Evolutionary conservation across 1,284 basidiomycete species (phyloP), one percentile per base, ranked within the genome.

Genomic region (Ceratobasidium sp.): DNA sequence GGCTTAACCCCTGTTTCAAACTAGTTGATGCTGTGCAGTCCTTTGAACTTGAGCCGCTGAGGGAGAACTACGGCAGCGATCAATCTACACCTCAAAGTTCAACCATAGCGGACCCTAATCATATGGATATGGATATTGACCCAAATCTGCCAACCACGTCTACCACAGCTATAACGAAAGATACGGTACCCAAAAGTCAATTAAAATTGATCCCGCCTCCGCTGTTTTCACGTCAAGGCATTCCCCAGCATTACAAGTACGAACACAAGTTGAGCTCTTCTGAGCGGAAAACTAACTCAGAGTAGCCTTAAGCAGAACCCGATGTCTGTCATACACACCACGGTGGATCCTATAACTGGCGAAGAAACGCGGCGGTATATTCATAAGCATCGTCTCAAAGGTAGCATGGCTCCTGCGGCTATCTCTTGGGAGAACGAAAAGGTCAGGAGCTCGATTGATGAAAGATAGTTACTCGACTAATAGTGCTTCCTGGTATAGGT

Each of bases 151-250:
- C 40, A 28, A 33, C 44, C 38, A 38, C 52, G 38, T 13, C 67
- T 44, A 15, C 15, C 23, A 38, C n/a, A 50, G 10, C 23, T 75
- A 78, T 17, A 23, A 48, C 40, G 44, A 62, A 33, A 75, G 70
- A 48, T 48, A n/a, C n/a, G n/a, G 56, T 28, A 67, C 57, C 20
- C 7, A 54, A 65, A 48, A 71, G 75, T 26, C 67, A 91, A 81
- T 85, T 95, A 23, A 88, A 92, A 28, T 86, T 94, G 13, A 91
- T 95, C 79, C 94, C 95, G 42, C 95, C 95, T 1, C 94, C 95
- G 6, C 84, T 96, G 61, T 96, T 96, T 84, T 93, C 93, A 81
- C 88, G 94, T 42, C 92, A 94, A 80, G 87, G 87, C 0, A 89
- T 96, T 57, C 90, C 94, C 28, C 91, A 93, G 80, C 89, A 89